These are phyloP conservation scores for Cavenderia fasciculata DNA, from an alignment of 78 protist genomes.

Conservation along the genomic window DNA sequence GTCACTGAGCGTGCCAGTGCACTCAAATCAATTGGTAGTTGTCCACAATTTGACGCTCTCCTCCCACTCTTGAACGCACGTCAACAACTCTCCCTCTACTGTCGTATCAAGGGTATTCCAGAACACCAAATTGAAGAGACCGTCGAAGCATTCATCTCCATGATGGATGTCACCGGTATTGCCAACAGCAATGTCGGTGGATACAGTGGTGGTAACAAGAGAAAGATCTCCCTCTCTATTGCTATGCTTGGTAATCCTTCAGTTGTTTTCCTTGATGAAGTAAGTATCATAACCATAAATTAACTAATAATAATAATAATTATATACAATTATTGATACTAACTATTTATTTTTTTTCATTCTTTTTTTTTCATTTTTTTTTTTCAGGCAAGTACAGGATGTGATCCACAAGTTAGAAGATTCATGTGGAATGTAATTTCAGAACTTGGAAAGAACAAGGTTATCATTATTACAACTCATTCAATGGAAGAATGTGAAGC, in stretches of 20 bases:
- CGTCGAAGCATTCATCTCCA: conserved; percentile 1
- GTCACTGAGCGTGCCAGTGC: background rate
- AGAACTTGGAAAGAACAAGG: conserved; percentile 4
- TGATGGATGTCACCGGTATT: conserved; percentile 51
- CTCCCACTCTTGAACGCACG: conserved; percentile 81
- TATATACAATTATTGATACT: no score
- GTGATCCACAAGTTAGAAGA: conserved; percentile 79
- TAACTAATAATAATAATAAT: no score
- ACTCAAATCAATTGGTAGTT: conserved; percentile 84
- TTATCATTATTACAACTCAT: conserved; percentile 84
- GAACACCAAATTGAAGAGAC: background rate
- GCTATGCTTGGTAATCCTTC: conserved; percentile 84
- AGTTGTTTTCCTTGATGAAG: conserved; percentile 84
- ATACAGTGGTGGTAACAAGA: conserved; percentile 90
- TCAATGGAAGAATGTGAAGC: conserved; percentile 88
- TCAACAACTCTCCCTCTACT: conserved; percentile 89
- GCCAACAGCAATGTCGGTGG: background rate
- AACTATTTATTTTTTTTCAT: no score
- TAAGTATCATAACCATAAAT: background rate
- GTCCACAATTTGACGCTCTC: conserved; percentile 93
- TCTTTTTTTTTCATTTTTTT: no score
- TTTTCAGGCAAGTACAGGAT: conserved; percentile 82
- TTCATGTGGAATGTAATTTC: conserved; percentile 79
- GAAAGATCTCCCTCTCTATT: conserved; percentile 86
- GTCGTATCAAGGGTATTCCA: conserved; percentile 79